These are phyloP conservation scores for Botrytis porri DNA, from an alignment of 2,329 filamentous ascomycete genomes.

Conservation along the genomic window DNA sequence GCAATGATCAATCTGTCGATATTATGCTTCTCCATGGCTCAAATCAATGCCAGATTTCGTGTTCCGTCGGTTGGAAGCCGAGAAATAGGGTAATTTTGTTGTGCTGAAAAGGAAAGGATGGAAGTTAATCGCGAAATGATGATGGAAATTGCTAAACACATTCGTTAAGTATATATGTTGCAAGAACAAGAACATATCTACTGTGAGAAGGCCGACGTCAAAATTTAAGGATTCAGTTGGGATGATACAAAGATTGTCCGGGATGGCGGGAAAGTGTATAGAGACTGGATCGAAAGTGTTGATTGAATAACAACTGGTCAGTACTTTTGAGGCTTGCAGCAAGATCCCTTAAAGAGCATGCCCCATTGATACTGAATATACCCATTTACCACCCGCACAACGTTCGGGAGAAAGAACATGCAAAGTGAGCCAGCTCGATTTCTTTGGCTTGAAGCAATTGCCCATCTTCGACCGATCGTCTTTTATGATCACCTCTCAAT, in stretches of 20 bases:
- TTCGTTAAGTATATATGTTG: neutral
- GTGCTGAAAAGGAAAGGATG: neutral
- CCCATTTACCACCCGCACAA: neutral
- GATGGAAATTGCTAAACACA: neutral
- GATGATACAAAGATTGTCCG: neutral
- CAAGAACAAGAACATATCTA: neutral
- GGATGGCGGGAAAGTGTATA: neutral
- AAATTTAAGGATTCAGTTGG: neutral
- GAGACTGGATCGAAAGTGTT: neutral
- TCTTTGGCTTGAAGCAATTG: neutral
- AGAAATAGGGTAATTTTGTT: neutral
- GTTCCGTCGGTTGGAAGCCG: neutral
- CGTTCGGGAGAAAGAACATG: neutral
- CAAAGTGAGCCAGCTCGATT: neutral
- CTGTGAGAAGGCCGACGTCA: neutral
- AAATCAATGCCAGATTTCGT: neutral
- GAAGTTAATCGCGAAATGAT: neutral
- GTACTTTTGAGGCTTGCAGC: too few species aligned
- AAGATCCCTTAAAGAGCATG: too few species aligned
- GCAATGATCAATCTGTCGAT: neutral
- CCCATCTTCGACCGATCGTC: neutral
- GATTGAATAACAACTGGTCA: neutral
- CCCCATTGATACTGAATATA: neutral
- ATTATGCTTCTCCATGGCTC: neutral
- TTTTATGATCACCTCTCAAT: neutral